Percentiles rank a stretch among this genome's conserved stretches.
Conservation (phyloP, 2,329 filamentous ascomycete species). For the Aureobasidium vineae region DNA sequence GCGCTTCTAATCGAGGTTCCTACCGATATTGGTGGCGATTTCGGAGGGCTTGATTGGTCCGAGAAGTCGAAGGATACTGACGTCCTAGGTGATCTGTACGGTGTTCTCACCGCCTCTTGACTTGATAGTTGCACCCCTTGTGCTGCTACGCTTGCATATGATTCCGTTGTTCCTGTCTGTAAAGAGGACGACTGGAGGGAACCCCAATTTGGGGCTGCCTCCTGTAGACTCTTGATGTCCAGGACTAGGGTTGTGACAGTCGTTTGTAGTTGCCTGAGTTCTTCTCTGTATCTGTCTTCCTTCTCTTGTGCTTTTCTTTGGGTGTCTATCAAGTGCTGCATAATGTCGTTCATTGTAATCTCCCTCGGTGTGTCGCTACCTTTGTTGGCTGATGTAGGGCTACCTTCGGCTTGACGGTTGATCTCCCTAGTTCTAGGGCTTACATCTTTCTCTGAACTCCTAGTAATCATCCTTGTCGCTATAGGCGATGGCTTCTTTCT, state of each 20-base stretch:
- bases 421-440: not conserved
- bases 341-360: conserved; percentile 24
- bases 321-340: not conserved
- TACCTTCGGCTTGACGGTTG: conserved; percentile 13
- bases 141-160: not conserved
- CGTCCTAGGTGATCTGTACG: too few species aligned
- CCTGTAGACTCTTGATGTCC: conserved; percentile 23
- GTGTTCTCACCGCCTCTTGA: too few species aligned
- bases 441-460: conserved; percentile 4
- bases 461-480: conserved; percentile 16
- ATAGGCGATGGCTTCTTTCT: conserved; percentile 17
- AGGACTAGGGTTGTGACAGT: conserved; percentile 15
- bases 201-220: conserved; percentile 18
- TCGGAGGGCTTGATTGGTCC: not conserved
- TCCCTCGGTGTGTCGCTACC: conserved; percentile 14
- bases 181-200: conserved; percentile 11
- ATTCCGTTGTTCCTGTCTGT: conserved; percentile 18
- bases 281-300: conserved; percentile 14
- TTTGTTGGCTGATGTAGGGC: conserved; percentile 3
- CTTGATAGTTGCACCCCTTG: too few species aligned
- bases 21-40: conserved; percentile 7
- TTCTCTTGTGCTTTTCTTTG: conserved; percentile 6
- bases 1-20: conserved; percentile 22
- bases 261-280: conserved; percentile 18
- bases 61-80: not conserved